These are phyloP conservation scores for Pythium phragmitis DNA, from an alignment of 352 stramenopile species.

Conservation along the genomic window DNA sequence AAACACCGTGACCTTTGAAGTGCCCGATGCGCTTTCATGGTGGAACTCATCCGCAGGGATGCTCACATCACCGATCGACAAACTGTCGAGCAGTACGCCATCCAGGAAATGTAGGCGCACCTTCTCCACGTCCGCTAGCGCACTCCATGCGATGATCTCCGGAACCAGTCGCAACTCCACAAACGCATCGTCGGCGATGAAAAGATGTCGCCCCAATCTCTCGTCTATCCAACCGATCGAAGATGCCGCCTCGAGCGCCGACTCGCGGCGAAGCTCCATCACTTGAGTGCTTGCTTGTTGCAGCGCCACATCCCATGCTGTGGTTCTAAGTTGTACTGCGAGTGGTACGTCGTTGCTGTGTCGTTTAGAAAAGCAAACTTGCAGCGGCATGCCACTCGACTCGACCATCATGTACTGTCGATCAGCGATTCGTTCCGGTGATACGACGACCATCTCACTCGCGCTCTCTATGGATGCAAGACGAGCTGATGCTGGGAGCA, in stretches of 20 bases:
- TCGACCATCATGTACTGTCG: not conserved
- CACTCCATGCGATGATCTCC: slow-evolving; percentile 10
- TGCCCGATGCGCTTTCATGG: not conserved
- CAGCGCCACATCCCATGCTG: slow-evolving; percentile 1
- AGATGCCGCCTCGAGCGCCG: not conserved
- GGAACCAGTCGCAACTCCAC: slow-evolving; percentile 5
- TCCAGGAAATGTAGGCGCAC: slow-evolving; percentile 6
- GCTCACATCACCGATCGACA: not conserved
- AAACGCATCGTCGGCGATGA: slow-evolving; percentile 10
- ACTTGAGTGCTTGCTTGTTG: slow-evolving; percentile 8
- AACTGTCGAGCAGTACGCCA: not conserved
- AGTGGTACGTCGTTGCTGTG: not conserved
- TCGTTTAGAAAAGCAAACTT: not conserved
- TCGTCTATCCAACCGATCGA: not conserved
- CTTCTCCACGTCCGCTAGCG: not conserved
- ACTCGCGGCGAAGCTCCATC: slow-evolving; percentile 1
- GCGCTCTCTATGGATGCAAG: not conserved
- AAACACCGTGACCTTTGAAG: not conserved
- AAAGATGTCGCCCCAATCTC: not conserved
- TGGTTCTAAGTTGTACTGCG: not conserved
- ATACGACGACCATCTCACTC: not conserved
- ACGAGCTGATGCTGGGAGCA: not conserved
- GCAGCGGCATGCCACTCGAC: not conserved
- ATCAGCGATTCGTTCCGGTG: not conserved
- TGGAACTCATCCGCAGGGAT: not conserved